Conservation (phyloP, 2,329 filamentous ascomycete species). For the Zymoseptoria brevis region DNA sequence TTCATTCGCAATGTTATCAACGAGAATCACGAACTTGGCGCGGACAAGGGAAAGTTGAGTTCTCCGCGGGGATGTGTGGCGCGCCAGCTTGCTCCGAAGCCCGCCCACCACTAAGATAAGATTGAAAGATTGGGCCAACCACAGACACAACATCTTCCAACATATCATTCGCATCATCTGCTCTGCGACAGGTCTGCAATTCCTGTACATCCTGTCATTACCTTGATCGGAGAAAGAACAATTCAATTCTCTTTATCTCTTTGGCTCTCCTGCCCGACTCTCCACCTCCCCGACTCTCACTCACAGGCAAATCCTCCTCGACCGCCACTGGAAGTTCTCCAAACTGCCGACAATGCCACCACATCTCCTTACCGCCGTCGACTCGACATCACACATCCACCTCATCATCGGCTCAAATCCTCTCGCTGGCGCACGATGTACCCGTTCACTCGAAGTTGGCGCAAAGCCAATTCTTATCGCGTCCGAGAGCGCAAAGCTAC, state of each 20-base stretch:
- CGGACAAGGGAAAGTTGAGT: neutral
- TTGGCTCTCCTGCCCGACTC: neutral
- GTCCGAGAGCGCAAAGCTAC: conserved; percentile 50
- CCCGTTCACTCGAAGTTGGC: conserved; percentile 71
- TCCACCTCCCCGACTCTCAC: neutral
- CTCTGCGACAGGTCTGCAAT: neutral
- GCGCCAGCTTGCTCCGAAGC: neutral
- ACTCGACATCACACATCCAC: conserved; percentile 65
- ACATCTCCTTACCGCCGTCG: conserved; percentile 63
- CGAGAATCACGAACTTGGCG: neutral
- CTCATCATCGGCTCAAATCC: conserved; percentile 80
- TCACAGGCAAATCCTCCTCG: neutral
- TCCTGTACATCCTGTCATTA: neutral
- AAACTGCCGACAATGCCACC: conserved; percentile 33
- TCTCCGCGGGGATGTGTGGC: neutral
- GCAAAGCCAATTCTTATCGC: conserved; percentile 74
- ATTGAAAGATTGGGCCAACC: neutral
- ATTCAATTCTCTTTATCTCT: neutral
- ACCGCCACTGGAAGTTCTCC: neutral
- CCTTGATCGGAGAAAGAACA: neutral
- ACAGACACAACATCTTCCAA: neutral
- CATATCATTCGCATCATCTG: neutral
- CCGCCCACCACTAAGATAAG: neutral
- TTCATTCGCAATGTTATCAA: neutral
- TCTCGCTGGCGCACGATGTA: conserved; percentile 75